Evolutionary conservation across 2,329 filamentous ascomycete genomes (phyloP), one percentile per base, ranked within the genome.

Genomic region (Pyrenochaeta sp.): DNA sequence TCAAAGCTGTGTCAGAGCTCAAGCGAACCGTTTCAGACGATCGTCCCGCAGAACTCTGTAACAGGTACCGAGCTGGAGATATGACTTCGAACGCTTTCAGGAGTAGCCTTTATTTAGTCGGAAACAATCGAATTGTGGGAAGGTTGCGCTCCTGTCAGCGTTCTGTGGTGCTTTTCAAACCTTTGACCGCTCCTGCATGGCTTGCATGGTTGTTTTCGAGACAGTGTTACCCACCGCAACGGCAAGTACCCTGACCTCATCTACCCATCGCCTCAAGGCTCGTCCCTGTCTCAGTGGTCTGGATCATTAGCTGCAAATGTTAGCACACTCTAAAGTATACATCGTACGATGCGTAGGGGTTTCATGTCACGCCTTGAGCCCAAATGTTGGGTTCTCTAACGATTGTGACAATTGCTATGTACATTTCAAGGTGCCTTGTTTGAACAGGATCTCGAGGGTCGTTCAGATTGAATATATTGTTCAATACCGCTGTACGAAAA

Each of bases 151-250:
- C 44, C 50, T 56, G 51, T 57, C 60, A 57, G 60, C 54, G 24
- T 52, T 50, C 54, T 58, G 57, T 40, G 25, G 57, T 58, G 42
- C 57, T 62, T 62, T 47, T 62, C 58, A 62, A 62, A 62, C 59
- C 36, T 43, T 34, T 50, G 39, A 34, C 36, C 45, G 54, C 52
- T 60, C 51, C 58, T 56, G 48, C 54, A 44, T 55, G 47, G 42
- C 28, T 58, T 55, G 45, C 50, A 54, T 44, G 43, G 37, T 54
- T 42, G 32, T 28, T 62, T 44, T 52, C 47, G 50, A 61, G 49
- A 61, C 61, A 52, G 62, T 66, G 54, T 61, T 50, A 65, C 64
- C 51, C 37, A 46, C 45, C 42, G 49, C 40, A 40, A 55, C 52
- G 30, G 39, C 19, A 51, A 10, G 49, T 15, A 43, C 42, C 47